Base-by-base conservation (phyloP, 2,329 filamentous ascomycete genomes). In the Plenodomus biglobosus region DNA sequence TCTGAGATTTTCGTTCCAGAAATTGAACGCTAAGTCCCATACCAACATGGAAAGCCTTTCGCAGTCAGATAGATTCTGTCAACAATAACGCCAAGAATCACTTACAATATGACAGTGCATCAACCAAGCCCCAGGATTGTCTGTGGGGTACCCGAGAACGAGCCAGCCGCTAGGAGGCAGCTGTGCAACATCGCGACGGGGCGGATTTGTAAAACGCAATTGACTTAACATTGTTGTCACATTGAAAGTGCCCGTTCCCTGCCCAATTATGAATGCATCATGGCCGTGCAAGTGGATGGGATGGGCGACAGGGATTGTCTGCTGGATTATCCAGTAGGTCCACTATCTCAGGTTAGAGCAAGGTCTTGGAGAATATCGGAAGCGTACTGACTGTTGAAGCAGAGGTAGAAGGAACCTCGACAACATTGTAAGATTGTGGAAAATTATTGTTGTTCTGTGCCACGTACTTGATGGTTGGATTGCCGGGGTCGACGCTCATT, bases 291-390 rank as follows among this genome's bases (percentile, higher is more conserved):
- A 57, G 52, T 68, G 64, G 21, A 68, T 66, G 0, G 64, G 66
- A 47, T 61, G 61, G 47, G 71, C 56, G 78, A 70, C 58, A 2
- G 68, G 66, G 38, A 58, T 51, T 1, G 69, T 62, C 52, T 74
- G 69, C 43, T 79, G 76, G 35, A 79, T 73, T 27, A 78, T 66
- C 75, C 75, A 78, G 58, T 74, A 78, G 0, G 72, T 74, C 76
- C 74, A 76, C 19, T 59, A 35, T 7, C 6, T 18, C 4, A 15
- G 18, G 22, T 44, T 8, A 44, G 27, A 38, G 4, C 21, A 17
- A 16, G 3, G n/a, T 20, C 18, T 15, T 3, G 19, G 15, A 24
- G n/a, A 38, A 20, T 2, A 20, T 39, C 27, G 11, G 11, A 10
- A 8, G 3, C 3, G 27, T 5, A 44, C 42, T 18, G 19, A 38